Evolutionary conservation across 306 rosid genomes (phyloP).

Genomic region (Glycine tomentella): DNA sequence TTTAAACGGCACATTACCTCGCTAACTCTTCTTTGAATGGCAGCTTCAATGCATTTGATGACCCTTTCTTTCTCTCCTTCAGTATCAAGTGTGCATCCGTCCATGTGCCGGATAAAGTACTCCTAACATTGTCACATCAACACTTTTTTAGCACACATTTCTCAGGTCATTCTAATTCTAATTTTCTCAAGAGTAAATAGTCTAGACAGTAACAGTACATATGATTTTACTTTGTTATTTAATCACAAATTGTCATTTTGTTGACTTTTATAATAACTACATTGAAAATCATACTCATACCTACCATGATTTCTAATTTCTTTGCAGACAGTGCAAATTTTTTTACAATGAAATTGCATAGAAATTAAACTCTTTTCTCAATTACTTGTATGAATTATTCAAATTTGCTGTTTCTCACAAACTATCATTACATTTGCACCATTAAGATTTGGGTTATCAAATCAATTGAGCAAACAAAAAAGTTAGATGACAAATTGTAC

Average conservation of each 20-base stretch:
- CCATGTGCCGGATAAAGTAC: conserved; percentile 86
- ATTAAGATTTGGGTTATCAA: background rate
- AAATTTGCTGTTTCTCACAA: background rate
- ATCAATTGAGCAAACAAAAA: background rate
- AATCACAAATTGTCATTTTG: background rate
- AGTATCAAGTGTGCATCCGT: conserved; percentile 91
- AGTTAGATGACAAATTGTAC: background rate
- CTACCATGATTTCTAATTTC: background rate
- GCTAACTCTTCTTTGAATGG: conserved; percentile 88
- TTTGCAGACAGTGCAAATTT: too few species aligned
- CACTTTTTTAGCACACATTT: conserved; percentile 21
- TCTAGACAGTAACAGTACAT: background rate
- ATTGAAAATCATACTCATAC: background rate
- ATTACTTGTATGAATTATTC: background rate
- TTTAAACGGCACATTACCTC: conserved; percentile 63
- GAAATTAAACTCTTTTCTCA: background rate
- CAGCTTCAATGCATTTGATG: conserved; percentile 89
- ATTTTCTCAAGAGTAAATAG: conserved; percentile 7
- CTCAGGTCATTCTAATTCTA: conserved; percentile 7
- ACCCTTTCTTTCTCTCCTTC: conserved; percentile 91
- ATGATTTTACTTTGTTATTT: background rate
- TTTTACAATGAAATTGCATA: background rate
- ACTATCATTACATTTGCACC: background rate
- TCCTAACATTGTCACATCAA: conserved; percentile 56
- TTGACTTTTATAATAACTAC: background rate